phyloP scores from a whole-genome alignment of 2,329 filamentous ascomycete genomes.

The Talaromyces sp. region DNA sequence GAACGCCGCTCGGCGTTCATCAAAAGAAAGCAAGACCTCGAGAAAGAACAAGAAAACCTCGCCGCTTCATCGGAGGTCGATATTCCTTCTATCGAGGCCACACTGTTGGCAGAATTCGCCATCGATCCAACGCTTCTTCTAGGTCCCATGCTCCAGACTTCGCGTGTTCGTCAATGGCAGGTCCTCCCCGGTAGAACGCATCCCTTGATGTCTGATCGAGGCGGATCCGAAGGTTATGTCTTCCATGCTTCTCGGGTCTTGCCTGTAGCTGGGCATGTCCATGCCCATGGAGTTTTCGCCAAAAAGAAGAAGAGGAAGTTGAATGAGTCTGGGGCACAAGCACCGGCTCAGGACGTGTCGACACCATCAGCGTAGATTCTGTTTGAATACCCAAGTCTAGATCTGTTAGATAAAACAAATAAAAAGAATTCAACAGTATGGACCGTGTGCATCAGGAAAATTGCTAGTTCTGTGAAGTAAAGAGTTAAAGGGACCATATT shows the following conservation, averaged over 20 bases:
- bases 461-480: not conserved
- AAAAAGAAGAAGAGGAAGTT: conserved; percentile 64
- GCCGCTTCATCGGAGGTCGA: conserved; percentile 23
- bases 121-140: conserved; percentile 81
- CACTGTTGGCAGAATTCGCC: conserved; percentile 64
- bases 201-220: conserved; percentile 83
- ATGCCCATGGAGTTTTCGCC: conserved; percentile 70
- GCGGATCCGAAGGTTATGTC: conserved; percentile 84
- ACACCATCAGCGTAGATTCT: not conserved
- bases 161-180: conserved; percentile 76
- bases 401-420: not conserved
- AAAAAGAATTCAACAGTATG: conserved; percentile 1
- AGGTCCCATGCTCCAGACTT: conserved; percentile 74
- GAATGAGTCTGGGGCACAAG: conserved; percentile 15
- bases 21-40: conserved; percentile 28
- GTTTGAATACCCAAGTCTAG: not conserved
- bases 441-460: not conserved
- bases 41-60: conserved; percentile 18
- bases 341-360: not conserved
- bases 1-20: conserved; percentile 70
- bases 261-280: conserved; percentile 72
- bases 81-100: conserved; percentile 15
- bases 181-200: conserved; percentile 88
- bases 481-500: not conserved
- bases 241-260: conserved; percentile 79